A percentile compares a stretch with the other conserved stretches of the same genome.
phyloP scores from a whole-genome alignment of 2,329 filamentous ascomycete species.

The Venturia effusa region DNA sequence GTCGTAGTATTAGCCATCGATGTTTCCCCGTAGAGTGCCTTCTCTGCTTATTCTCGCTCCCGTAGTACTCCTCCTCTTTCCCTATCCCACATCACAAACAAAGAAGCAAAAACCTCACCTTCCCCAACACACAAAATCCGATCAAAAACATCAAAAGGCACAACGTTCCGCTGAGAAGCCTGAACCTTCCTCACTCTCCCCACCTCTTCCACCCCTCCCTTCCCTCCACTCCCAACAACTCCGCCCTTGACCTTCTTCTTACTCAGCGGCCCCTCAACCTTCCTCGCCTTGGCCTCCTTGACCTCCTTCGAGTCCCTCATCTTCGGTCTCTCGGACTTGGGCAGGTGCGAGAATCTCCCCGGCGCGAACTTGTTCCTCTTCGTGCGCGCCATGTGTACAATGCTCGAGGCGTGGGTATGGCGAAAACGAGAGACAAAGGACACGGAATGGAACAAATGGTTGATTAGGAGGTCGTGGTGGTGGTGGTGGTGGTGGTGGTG shows the following conservation, averaged over 20 bases:
- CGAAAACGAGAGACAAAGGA: neutral
- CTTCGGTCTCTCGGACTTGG: neutral
- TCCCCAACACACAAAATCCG: slow-evolving; percentile 10
- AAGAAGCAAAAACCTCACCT: neutral
- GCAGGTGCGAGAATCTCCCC: neutral
- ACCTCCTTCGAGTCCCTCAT: neutral
- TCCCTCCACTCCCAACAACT: neutral
- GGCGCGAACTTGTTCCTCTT: neutral
- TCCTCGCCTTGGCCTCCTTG: neutral
- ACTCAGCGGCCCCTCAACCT: neutral
- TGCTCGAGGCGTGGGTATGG: no score
- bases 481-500: no score
- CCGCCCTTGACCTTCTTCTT: neutral
- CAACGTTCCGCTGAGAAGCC: neutral
- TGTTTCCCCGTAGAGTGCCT: no score
- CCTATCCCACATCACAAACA: neutral
- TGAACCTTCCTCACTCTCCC: neutral
- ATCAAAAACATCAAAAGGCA: slow-evolving; percentile 9
- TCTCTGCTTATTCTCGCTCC: no score
- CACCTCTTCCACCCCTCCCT: neutral
- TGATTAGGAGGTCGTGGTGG: no score
- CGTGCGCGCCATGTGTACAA: neutral
- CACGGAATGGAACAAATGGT: no score
- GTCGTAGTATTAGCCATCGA: neutral
- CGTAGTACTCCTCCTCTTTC: neutral